Evolutionary conservation across 768 basidiomycete genomes (phyloP), one percentile per base, ranked within the genome.

Genomic region (Dioszegia hungarica): DNA sequence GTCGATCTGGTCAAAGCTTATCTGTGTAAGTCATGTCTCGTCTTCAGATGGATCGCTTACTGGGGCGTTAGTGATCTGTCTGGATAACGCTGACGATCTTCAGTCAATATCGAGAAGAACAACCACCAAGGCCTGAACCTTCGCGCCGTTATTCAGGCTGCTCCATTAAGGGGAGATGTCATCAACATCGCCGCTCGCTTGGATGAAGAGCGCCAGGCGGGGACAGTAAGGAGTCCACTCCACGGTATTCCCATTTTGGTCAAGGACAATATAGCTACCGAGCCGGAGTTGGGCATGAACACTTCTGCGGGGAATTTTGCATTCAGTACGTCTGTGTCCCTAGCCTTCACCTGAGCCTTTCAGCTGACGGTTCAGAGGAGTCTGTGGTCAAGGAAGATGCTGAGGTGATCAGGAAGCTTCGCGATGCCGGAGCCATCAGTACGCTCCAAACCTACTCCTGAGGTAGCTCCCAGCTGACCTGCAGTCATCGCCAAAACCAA

Each of bases 61-160:
- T n/a, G n/a, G n/a, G n/a, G n/a, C n/a, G n/a, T 9, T 29, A 8
- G 17, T 28, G 29, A 12, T 15, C 24, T 5, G 17, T 44, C 20
- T 58, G 5, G 20, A 15, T 17, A 5, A n/a, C 20, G 55, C 53
- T 54, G 31, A 33, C 6, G 6, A 33, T 33, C 31, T n/a, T 33
- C 31, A 33, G 31, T 14, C 6, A 59, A 63, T n/a, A 72, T 73
- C 50, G 66, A 54, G 25, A 51, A 46, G 11, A 55, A 74, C 47
- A 72, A 74, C 45, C 46, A 54, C 10, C 31, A 41, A 5, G 73
- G 73, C 12, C 54, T 74, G 5, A 34, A 61, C 1, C 64, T 74
- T 1, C 62, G 68, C 33, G 73, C 73, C 1, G 66, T 74, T 36
- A 62, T 72, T 25, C 63, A 72, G 37, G 62, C 66, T 2, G 68